Evolutionary conservation across 441 rosid species (phyloP), one percentile per base, ranked within the genome.

Genomic region (Melastoma candidum): DNA sequence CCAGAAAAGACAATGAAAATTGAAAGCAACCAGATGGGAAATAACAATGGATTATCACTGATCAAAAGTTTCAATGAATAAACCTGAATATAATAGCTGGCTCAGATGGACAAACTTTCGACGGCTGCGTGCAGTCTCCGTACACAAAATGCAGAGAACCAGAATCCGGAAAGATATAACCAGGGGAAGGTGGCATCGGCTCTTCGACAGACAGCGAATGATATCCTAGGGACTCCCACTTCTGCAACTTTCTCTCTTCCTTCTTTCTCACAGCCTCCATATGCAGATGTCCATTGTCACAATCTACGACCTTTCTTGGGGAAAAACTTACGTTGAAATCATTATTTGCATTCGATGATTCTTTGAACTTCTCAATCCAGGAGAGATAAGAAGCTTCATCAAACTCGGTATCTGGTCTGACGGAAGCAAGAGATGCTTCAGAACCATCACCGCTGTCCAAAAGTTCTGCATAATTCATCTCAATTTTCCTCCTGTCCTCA

Each of bases 51-150:
- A 61, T 10, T 2, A 45, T 26, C 47, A 43, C 27, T 45, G 26
- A n/a, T 22, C 10, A 26, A 59, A 36, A 61, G 10, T 51, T 14
- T 5, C 8, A 50, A 52, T 41, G 14, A 9, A 60, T 67, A 22
- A 62, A 87, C 98, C 98, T 87, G 73, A 90, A 79, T 74, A 90
- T 77, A 69, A 90, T 48, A 45, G 88, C 63, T 54, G 93, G 82
- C 74, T 83, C 87, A 52, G 82, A 75, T 12, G 68, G 76, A 74
- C 83, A 76, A 58, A 68, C 69, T 59, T 74, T 76, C 57, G 73
- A 68, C 65, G 95, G 93, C 36, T 76, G 74, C 0, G 95, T 85
- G 66, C 98, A 90, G 75, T 87, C 93, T 60, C 98, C 96, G 63
- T 76, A 76, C 57, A 85, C 87, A 72, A 83, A 81, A 44, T 78